Conservation (phyloP, 2,329 filamentous ascomycete species). For the Colletotrichum magnum region DNA sequence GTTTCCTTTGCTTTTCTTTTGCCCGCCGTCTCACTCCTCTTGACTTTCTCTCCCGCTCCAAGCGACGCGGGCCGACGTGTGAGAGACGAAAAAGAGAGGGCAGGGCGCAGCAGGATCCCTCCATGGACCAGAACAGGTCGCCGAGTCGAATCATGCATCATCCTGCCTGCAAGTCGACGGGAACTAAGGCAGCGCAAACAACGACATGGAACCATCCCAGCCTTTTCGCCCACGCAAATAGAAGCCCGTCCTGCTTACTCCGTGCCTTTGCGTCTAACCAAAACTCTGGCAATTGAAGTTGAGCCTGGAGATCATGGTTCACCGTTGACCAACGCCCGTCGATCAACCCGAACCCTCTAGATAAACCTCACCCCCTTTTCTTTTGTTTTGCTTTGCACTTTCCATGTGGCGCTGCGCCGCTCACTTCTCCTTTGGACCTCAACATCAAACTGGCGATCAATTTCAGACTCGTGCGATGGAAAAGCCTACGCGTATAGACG, state of each 20-base stretch:
- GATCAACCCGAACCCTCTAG: constrained; percentile 16
- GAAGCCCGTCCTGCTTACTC: not conserved
- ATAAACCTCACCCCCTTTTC: not conserved
- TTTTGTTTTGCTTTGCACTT: not conserved
- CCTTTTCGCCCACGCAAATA: constrained; percentile 2
- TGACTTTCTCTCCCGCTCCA: constrained; percentile 27
- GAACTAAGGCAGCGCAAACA: constrained; percentile 19
- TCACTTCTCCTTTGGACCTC: constrained; percentile 17
- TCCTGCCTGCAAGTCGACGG: constrained; percentile 25
- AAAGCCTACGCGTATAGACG: not conserved
- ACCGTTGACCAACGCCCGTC: constrained; percentile 26
- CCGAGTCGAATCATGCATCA: constrained; percentile 24
- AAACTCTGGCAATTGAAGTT: constrained; percentile 1
- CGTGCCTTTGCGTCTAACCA: not conserved
- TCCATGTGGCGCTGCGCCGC: not conserved
- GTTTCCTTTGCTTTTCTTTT: not conserved
- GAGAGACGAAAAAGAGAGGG: not conserved
- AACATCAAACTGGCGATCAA: constrained; percentile 16
- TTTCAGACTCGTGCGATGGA: not conserved
- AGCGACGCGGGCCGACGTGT: constrained; percentile 13
- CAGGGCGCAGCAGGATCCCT: not conserved
- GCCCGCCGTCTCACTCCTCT: constrained; percentile 9
- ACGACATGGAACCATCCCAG: constrained; percentile 8
- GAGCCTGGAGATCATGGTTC: constrained; percentile 7
- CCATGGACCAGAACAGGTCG: not conserved